Evolutionary conservation across 2,329 filamentous ascomycete species (phyloP), one percentile per base, ranked within the genome.

Genomic region (Acephala macrosclerotiorum): DNA sequence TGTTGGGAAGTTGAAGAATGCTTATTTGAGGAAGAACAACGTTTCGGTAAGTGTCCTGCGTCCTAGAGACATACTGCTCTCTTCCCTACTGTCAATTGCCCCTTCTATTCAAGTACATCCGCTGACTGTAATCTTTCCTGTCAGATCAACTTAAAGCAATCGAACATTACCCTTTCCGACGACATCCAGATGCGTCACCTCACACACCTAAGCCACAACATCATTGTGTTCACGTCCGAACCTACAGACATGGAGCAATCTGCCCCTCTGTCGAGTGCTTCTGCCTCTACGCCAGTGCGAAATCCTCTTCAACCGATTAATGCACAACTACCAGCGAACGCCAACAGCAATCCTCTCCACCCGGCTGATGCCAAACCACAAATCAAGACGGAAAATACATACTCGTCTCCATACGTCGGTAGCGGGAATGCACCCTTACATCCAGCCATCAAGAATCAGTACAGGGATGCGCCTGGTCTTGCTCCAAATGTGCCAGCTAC

Each of bases 201-300:
- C 1, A 51, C 65, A 51, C 25, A 35, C 18, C 63, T 67, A 20
- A 60, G 53, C 5, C 63, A 72, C 26, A 66, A 60, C 29, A 57
- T 70, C 25, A 49, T 72, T 20, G 59, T 68, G 12, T 62, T 68
- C 12, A 67, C 62, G 18, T 63, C 68, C 16, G 62, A 63, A 29
- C 4, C 18, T 14, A 40, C 16, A 8, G 49, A 51, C 14, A 55
- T 60, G 35, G 57, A 33, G 9, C 47, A 29, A 60, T 33, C 38
- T 29, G n/a, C 26, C 5, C 58, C 49, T 8, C n/a, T 8, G 53
- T 12, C 40, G 16, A 45, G 22, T 38, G 12, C 16, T 49, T 58
- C 58, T 7, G 16, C 59, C 42, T 59, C 22, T 35, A 33, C 61
- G 26, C 61, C 58, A n/a, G 16, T 26, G 1, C 51, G 61, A 57